These are phyloP conservation scores for Dendrobium nobile DNA, from an alignment of 106 monocot genomes.

Conservation along the genomic window DNA sequence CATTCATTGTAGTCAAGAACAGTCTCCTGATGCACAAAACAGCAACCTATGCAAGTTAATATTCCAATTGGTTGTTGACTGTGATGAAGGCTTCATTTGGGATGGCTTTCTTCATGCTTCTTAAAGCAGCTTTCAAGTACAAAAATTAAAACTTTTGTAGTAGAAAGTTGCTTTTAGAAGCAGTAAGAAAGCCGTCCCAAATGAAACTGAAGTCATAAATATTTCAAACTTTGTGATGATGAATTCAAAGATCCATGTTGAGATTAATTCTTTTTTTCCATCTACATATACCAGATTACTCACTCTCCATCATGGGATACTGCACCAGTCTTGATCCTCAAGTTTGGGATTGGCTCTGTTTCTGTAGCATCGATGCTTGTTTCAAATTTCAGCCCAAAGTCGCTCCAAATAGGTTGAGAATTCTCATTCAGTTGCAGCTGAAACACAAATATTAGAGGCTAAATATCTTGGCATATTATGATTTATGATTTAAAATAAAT, in stretches of 20 bases:
- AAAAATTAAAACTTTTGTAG: no score
- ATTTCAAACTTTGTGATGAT: no score
- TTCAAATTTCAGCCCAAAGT: constrained; percentile 28
- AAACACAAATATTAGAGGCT: constrained; percentile 5
- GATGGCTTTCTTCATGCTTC: no score
- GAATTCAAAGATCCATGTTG: no score
- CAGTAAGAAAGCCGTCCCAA: no score
- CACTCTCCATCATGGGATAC: constrained; percentile 72
- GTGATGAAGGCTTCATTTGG: not conserved
- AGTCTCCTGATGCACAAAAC: constrained; percentile 44
- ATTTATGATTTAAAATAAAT: no score
- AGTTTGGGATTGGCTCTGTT: constrained; percentile 19
- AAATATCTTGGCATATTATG: not conserved
- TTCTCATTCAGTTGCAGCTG: constrained; percentile 79
- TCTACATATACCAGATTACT: constrained; percentile 50
- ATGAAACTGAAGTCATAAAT: not conserved
- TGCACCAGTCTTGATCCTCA: constrained; percentile 44
- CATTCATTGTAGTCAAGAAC: constrained; percentile 46
- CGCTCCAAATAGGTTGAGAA: constrained; percentile 60
- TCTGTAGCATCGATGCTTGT: constrained; percentile 16
- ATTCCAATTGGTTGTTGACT: not conserved
- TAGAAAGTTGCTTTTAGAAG: no score
- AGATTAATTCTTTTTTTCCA: not conserved
- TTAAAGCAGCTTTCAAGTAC: no score
- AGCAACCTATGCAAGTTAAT: constrained; percentile 6